Percentiles rank a stretch among this genome's conserved stretches.
Evolutionary conservation across 2,329 filamentous ascomycete species (phyloP).

Genomic region (Cadophora sp.): DNA sequence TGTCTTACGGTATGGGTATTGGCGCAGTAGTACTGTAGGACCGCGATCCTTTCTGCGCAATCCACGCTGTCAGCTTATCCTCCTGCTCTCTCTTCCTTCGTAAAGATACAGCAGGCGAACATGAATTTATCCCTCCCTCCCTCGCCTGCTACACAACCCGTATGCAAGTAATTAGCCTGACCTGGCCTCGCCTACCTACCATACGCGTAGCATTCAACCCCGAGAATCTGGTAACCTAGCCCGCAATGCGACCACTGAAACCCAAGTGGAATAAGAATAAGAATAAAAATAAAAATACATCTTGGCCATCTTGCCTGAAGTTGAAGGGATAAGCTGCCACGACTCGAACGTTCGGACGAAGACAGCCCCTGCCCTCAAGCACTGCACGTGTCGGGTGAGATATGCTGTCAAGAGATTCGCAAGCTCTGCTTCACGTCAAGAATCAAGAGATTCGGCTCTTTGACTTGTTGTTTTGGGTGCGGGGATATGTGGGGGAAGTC

Average conservation of each 20-base stretch:
- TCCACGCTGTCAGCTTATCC: neutral
- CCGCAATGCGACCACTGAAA: neutral
- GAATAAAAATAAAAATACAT: neutral
- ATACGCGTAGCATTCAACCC: neutral
- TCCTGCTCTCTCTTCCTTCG: neutral
- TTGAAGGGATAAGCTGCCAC: neutral
- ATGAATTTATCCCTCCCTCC: neutral
- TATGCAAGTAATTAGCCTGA: neutral
- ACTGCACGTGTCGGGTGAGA: constrained; percentile 1
- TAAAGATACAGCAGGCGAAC: neutral
- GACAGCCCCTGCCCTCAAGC: neutral
- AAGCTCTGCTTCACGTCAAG: neutral
- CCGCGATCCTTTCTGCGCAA: neutral
- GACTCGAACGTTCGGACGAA: neutral
- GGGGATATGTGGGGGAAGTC: no score
- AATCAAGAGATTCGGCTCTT: no score
- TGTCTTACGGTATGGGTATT: neutral
- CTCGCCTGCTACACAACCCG: neutral
- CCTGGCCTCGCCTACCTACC: neutral
- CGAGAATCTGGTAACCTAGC: constrained; percentile 1
- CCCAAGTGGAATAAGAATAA: neutral
- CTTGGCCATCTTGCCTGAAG: neutral
- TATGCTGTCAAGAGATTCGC: neutral
- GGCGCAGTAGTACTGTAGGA: neutral
- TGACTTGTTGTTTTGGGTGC: no score